Base-by-base conservation (phyloP, 1,284 basidiomycete species). In the Moesziomyces parantarcticus region DNA sequence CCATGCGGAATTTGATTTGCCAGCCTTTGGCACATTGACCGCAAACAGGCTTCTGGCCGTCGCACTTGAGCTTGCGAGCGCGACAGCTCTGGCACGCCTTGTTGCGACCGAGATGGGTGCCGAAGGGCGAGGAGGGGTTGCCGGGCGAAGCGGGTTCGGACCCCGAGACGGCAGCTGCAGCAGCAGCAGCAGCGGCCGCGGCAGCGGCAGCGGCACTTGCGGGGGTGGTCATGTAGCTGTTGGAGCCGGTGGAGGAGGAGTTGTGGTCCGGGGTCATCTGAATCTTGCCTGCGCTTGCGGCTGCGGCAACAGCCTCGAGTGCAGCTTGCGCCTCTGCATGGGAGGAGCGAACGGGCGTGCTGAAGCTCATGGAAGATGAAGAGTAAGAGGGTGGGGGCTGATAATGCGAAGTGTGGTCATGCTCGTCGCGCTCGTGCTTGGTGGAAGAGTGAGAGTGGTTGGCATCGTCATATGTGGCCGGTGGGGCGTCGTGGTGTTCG, bases 31-130 rank as follows among this genome's bases (percentile, higher is more conserved):
- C 66, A 50, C 77, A 79, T 36, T 79, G 77, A 16, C 75, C 70
- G 51, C 77, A 79, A 20, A 79, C 68, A 10, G 77, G 77, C 48
- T 74, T 75, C 36, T 68, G 65, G 13, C 77, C 77, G 46, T 79
- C 77, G 42, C 77, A 79, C 47, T 79, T 79, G 47, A 79, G 72
- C 55, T 79, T 79, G 23, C 77, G 75, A 13, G 76, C 77, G 36
- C 77, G 61, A 50, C 77, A 79, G 53, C 71, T 75, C 49, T 69
- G 71, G 49, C 77, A 79, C 13, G 77, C 77, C 61, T 77, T 68
- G 62, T 79, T 79, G 13, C 77, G 54, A 9, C 77, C 77, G 16
- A 79, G 70, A 44, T 79, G 77, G 29, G 70, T 75, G 40, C 68
- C 60, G 45, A 79, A 79, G 50, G 77, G 77, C 22, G 75, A 70